Evolutionary conservation across 805 yeast genomes (phyloP).

Genomic region (Saturnispora zaruensis): DNA sequence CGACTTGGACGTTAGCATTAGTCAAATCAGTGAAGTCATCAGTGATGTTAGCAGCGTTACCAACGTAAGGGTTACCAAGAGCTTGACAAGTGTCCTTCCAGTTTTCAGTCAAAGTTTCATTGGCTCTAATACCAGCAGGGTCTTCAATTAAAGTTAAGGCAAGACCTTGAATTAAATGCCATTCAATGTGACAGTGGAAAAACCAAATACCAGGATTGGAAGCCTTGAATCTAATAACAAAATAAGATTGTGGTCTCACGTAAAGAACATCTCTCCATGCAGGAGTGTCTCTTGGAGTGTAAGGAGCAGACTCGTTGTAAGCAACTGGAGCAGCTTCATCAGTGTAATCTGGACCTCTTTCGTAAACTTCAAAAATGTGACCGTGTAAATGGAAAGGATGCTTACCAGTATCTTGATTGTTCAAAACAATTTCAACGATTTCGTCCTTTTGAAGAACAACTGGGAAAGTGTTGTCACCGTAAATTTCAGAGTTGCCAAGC

Average conservation of each 20-base stretch:
- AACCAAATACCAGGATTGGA: conserved; percentile 97
- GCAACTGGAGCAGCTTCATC: conserved; percentile 47
- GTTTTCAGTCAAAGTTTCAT: conserved; percentile 54
- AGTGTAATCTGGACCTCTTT: conserved; percentile 54
- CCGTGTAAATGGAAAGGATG: conserved; percentile 99
- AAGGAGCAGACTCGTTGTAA: conserved; percentile 46
- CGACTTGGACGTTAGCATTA: conserved; percentile 66
- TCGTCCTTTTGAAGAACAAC: conserved; percentile 59
- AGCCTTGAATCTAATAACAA: conserved; percentile 81
- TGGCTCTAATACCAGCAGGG: conserved; percentile 57
- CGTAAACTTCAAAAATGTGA: conserved; percentile 75
- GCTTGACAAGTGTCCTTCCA: conserved; percentile 53
- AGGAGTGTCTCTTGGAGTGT: conserved; percentile 62
- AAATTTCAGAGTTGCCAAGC: conserved; percentile 44
- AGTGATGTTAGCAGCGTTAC: conserved; percentile 87
- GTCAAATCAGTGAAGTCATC: conserved; percentile 54
- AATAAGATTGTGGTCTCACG: conserved; percentile 75
- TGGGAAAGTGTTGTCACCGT: conserved; percentile 77
- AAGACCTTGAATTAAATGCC: conserved; percentile 96
- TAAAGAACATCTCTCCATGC: conserved; percentile 76
- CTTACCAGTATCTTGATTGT: conserved; percentile 82
- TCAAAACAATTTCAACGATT: conserved; percentile 71
- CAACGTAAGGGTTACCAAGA: conserved; percentile 44
- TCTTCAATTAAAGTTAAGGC: conserved; percentile 78
- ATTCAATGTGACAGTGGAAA: conserved; percentile 98